Percentiles rank a stretch among this genome's conserved stretches.
phyloP scores from a whole-genome alignment of 1,139 yeast species.

The Taphrina sp. region DNA sequence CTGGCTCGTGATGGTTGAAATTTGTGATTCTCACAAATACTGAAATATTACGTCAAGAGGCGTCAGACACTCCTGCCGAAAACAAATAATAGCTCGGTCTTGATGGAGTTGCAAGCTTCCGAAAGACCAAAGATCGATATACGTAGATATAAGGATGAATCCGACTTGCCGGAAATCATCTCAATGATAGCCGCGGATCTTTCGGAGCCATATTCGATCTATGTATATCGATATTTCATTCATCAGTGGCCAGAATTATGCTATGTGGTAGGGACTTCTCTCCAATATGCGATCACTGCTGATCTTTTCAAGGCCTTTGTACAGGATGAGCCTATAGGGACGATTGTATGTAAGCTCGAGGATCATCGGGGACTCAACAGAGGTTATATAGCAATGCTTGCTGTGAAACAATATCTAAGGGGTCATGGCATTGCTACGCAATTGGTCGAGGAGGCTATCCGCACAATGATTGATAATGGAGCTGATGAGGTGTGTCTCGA shows the following conservation, averaged over 20 bases:
- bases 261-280: constrained; percentile 42
- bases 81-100: too few species aligned
- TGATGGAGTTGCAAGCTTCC: too few species aligned
- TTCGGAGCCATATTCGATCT: constrained; percentile 71
- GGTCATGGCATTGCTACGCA: constrained; percentile 73
- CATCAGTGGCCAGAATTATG: constrained; percentile 69
- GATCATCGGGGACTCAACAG: constrained; percentile 67
- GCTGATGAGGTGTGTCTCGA: constrained; percentile 86
- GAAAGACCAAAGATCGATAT: too few species aligned
- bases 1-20: too few species aligned
- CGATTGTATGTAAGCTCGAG: constrained; percentile 80
- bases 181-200: constrained; percentile 55
- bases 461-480: constrained; percentile 58
- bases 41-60: too few species aligned
- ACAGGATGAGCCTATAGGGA: constrained; percentile 58
- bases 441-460: constrained; percentile 63
- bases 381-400: constrained; percentile 96
- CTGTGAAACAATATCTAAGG: constrained; percentile 68
- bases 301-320: constrained; percentile 28
- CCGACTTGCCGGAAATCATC: constrained; percentile 39
- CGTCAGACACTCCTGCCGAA: too few species aligned
- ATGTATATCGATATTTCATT: constrained; percentile 66
- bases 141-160: constrained; percentile 33
- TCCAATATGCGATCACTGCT: background rate
- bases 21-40: too few species aligned